Conservation (phyloP, 805 yeast genomes). For the Brettanomyces anomalus region DNA sequence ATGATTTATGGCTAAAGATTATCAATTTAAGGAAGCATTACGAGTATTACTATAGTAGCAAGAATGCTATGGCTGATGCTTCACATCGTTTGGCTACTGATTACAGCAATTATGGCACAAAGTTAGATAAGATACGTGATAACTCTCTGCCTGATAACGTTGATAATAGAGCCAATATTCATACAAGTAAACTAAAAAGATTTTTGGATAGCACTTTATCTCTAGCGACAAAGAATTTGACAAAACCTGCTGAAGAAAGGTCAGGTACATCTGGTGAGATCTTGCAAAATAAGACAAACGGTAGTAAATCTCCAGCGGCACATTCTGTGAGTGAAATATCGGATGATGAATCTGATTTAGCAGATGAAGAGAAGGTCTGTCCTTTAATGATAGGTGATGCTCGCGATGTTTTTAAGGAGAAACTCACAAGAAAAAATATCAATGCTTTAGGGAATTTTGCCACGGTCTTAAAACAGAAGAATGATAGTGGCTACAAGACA, state of each 20-base stretch:
- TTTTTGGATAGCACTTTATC: slow-evolving; percentile 22
- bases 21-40: slow-evolving; percentile 27
- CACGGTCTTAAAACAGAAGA: neutral
- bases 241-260: slow-evolving; percentile 4
- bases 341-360: slow-evolving; percentile 13
- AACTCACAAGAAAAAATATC: slow-evolving; percentile 22
- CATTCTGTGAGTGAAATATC: neutral
- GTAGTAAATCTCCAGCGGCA: too few species aligned
- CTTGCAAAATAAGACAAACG: too few species aligned
- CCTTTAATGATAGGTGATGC: slow-evolving; percentile 36
- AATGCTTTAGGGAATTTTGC: slow-evolving; percentile 22
- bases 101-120: slow-evolving; percentile 23
- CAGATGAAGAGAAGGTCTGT: slow-evolving; percentile 31
- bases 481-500: neutral
- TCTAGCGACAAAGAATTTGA: neutral
- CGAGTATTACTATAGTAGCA: slow-evolving; percentile 26
- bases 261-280: too few species aligned
- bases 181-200: slow-evolving; percentile 24
- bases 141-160: slow-evolving; percentile 11
- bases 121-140: slow-evolving; percentile 16
- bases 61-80: slow-evolving; percentile 22
- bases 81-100: slow-evolving; percentile 23
- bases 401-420: slow-evolving; percentile 27
- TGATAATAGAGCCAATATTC: slow-evolving; percentile 20
- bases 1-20: slow-evolving; percentile 40